Percentiles rank a stretch among this genome's conserved stretches.
These are phyloP conservation scores for Aspergillus quadricinctus DNA, from an alignment of 2,329 filamentous ascomycete species.

Conservation along the genomic window DNA sequence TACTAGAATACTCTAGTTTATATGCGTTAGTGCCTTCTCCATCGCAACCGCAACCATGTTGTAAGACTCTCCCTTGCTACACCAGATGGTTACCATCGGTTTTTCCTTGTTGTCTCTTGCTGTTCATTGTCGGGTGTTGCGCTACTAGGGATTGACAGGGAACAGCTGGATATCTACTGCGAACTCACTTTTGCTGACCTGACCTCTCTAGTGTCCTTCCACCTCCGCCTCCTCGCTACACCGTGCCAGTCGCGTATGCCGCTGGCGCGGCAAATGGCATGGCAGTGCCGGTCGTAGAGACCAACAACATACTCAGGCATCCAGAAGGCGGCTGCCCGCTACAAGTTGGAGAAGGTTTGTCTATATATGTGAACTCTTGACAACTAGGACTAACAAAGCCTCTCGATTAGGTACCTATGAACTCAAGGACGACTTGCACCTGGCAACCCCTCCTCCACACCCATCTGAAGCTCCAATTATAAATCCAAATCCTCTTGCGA, in stretches of 20 bases:
- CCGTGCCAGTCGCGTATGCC: constrained; percentile 67
- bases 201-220: constrained; percentile 63
- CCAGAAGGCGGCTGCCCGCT: constrained; percentile 84
- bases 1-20: constrained; percentile 1
- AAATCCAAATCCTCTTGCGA: constrained; percentile 88
- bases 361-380: background rate
- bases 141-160: background rate
- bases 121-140: constrained; percentile 1
- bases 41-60: constrained; percentile 17
- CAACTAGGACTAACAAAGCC: background rate
- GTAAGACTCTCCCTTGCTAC: constrained; percentile 14
- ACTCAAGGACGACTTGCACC: constrained; percentile 82
- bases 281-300: constrained; percentile 77
- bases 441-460: constrained; percentile 91
- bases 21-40: background rate
- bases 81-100: background rate
- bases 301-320: constrained; percentile 80
- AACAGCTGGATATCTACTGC: constrained; percentile 6
- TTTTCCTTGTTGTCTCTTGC: background rate
- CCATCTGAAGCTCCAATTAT: constrained; percentile 84
- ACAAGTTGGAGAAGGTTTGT: constrained; percentile 82
- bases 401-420: constrained; percentile 71
- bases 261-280: constrained; percentile 65
- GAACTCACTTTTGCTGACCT: constrained; percentile 12
- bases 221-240: constrained; percentile 81